Percentiles rank a stretch among this genome's conserved stretches.
Conservation (phyloP, 169 alveolate genomes). For the Cyclospora cayetanensis region DNA sequence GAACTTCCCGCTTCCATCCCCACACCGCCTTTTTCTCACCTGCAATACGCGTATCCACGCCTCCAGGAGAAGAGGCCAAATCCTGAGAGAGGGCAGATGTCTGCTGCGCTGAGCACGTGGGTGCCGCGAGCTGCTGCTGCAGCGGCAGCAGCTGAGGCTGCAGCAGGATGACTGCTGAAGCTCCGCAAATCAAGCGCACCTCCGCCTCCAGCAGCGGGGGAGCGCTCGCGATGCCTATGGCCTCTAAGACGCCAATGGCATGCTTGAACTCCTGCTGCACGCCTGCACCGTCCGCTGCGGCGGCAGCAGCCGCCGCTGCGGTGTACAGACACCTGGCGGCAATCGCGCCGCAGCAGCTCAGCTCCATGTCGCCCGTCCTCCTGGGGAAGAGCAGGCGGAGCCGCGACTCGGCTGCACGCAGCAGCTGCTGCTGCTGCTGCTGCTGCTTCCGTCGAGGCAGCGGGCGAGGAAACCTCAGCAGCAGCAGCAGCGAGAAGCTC, state of each 20-base stretch:
- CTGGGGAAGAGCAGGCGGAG: neutral
- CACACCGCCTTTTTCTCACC: too few species aligned
- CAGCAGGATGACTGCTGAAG: slow-evolving; percentile 29
- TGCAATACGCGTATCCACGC: neutral
- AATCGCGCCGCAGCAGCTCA: slow-evolving; percentile 9
- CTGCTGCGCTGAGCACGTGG: neutral
- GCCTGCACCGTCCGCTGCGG: neutral
- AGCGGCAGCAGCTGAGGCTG: slow-evolving; percentile 12
- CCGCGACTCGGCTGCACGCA: neutral
- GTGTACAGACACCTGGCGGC: slow-evolving; percentile 27
- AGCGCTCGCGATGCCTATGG: neutral
- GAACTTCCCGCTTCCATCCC: too few species aligned
- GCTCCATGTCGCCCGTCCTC: neutral
- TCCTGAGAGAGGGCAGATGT: neutral
- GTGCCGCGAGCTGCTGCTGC: neutral
- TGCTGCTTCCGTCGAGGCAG: slow-evolving; percentile 45
- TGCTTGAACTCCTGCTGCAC: slow-evolving; percentile 15
- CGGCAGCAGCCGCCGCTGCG: slow-evolving; percentile 5
- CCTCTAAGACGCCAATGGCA: neutral
- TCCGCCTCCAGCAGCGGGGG: slow-evolving; percentile 1
- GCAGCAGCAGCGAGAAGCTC: neutral
- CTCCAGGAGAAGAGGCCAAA: neutral
- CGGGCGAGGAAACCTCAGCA: slow-evolving; percentile 4
- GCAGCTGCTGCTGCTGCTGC: slow-evolving; percentile 34
- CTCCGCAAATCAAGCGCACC: neutral